phyloP scores from a whole-genome alignment of 148 eudicot genomes.

The Camellia japonica region DNA sequence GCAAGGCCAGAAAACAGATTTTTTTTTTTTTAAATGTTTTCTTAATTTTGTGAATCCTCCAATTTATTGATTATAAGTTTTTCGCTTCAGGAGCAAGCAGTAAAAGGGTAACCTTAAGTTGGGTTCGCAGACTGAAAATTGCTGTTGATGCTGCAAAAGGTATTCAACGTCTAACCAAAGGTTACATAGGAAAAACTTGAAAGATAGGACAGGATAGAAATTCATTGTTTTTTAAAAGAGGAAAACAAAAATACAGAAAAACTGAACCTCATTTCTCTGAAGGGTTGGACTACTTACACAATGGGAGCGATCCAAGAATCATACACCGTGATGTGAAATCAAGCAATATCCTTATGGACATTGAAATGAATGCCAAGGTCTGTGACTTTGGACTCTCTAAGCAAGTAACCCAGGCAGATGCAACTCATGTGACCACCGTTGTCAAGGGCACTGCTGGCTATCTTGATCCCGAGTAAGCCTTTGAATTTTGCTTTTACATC shows the following conservation, averaged over 20 bases:
- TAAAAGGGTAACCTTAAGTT: slow-evolving; percentile 57
- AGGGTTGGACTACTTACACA: slow-evolving; percentile 87
- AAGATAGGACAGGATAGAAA: not conserved
- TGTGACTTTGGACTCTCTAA: slow-evolving; percentile 82
- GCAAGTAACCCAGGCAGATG: slow-evolving; percentile 57
- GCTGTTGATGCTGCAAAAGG: slow-evolving; percentile 93
- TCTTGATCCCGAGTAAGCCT: slow-evolving; percentile 81
- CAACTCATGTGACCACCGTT: slow-evolving; percentile 65
- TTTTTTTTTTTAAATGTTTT: not conserved
- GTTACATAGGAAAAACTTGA: not conserved
- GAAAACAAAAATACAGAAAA: not conserved
- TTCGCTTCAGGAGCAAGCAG: slow-evolving; percentile 49
- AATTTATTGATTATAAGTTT: not conserved
- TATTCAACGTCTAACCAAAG: slow-evolving; percentile 15
- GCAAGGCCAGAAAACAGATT: not conserved
- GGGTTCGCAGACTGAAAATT: slow-evolving; percentile 81
- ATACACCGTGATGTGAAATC: slow-evolving; percentile 86
- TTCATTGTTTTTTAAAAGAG: not conserved
- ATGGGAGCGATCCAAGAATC: slow-evolving; percentile 68
- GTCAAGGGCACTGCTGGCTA: slow-evolving; percentile 91
- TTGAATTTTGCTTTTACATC: not conserved
- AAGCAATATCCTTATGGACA: slow-evolving; percentile 76
- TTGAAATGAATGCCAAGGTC: slow-evolving; percentile 72
- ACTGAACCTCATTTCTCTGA: slow-evolving; percentile 7
- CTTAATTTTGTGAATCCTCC: not conserved